Base-by-base conservation (phyloP, 805 yeast genomes). In the Vanderwaltozyma polyspora region DNA sequence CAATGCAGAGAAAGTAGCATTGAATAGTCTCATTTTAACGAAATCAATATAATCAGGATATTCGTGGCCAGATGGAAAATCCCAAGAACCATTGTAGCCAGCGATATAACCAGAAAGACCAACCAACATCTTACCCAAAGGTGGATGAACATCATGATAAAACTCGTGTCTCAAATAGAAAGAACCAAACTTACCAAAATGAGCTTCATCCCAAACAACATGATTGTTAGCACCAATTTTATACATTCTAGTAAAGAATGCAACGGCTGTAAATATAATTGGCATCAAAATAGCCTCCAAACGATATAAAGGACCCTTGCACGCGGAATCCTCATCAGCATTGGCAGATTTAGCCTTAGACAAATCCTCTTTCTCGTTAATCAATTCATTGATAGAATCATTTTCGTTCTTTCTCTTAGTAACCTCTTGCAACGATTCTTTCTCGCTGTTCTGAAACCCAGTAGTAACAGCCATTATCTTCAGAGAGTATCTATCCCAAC, bases 171-270 rank as follows among this genome's bases (percentile, higher is more conserved):
- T 71, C 43, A 80, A 61, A 56, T 82, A 82, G 49, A 80, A 76
- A 3, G 89, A 77, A 29, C 93, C 93, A 54, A 82, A 82, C 54
- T 79, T 80, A 28, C 91, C 94, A 55, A 82, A 82, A 64, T 82
- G 94, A 5, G 93, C 91, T 57, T 82, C 94, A 62, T 82, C 94
- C 94, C 94, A 82, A 7, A 80, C 79, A 31, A 82, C 89, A 35
- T 65, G 67, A 33, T 70, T 56, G 38, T 75, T 68, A 22, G 60
- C 58, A 16, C 71, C 75, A 33, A 82, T 75, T 32, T 69, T 66
- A 47, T 76, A 68, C 41, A 77, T 64, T 48, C 91, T 67, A 6
- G 76, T 69, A 39, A 64, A 71, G 19, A 70, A 59, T 3, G 82
- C 66, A 5, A 70, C 15, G 0, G 48, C 42, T 0, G 76, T 70